phyloP scores from a whole-genome alignment of 306 rosid genomes.

The Fragaria nilgerrensis region DNA sequence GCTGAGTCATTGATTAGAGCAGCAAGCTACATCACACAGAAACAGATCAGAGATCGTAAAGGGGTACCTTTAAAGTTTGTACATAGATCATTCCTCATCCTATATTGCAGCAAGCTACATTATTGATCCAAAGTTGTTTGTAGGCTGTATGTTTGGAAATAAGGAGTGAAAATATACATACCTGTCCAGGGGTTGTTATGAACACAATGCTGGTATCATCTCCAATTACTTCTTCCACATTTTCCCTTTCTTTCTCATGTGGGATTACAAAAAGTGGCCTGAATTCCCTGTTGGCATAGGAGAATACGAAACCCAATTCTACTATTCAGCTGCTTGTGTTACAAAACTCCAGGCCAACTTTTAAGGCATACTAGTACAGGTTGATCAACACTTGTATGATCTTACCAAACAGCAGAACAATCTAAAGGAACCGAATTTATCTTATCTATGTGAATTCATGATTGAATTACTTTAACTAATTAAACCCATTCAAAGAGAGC shows the following conservation, averaged over 20 bases:
- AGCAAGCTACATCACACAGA: conserved; percentile 50
- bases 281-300: conserved; percentile 46
- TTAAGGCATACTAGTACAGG: background rate
- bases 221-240: conserved; percentile 57
- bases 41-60: background rate
- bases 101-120: background rate
- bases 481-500: background rate
- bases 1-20: conserved; percentile 81
- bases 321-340: background rate
- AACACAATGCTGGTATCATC: conserved; percentile 72
- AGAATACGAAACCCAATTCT: background rate
- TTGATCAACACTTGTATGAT: background rate
- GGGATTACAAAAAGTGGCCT: conserved; percentile 91
- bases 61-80: background rate
- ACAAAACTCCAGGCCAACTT: background rate
- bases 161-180: conserved; percentile 12
- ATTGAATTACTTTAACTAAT: background rate
- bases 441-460: background rate
- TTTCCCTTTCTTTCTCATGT: conserved; percentile 84
- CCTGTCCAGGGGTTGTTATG: conserved; percentile 96
- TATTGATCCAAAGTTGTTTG: background rate
- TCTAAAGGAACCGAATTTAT: background rate
- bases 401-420: background rate
- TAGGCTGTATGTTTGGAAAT: background rate
- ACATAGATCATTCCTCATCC: background rate